phyloP scores from a whole-genome alignment of 768 basidiomycete species.

The Pleurotus djamor region DNA sequence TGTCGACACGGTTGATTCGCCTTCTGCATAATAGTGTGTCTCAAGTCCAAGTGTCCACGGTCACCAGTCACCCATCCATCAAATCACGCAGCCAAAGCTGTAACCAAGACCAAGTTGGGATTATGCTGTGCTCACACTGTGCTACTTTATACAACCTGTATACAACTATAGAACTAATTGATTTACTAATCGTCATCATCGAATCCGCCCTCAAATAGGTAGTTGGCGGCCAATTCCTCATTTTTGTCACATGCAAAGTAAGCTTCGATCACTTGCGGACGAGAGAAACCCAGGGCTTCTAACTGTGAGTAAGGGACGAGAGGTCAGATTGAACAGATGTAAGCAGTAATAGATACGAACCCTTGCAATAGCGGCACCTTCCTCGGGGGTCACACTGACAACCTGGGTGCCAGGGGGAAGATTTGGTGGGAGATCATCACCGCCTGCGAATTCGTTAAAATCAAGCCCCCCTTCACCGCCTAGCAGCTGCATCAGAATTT shows the following conservation, averaged over 20 bases:
- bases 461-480: slow-evolving; percentile 38
- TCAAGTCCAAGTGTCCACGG: not conserved
- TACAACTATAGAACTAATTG: not conserved
- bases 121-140: no score
- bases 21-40: not conserved
- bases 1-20: not conserved
- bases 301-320: slow-evolving; percentile 45
- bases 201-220: slow-evolving; percentile 75
- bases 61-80: no score
- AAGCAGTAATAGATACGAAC: slow-evolving; percentile 43
- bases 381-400: slow-evolving; percentile 82
- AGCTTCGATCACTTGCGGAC: slow-evolving; percentile 81
- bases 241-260: slow-evolving; percentile 96
- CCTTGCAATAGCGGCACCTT: slow-evolving; percentile 84
- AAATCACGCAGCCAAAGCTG: no score
- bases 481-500: slow-evolving; percentile 62
- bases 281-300: slow-evolving; percentile 83
- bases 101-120: no score
- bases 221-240: slow-evolving; percentile 95
- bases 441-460: slow-evolving; percentile 41
- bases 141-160: no score
- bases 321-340: not conserved
- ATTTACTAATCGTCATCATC: slow-evolving; percentile 31
- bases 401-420: slow-evolving; percentile 55
- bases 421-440: slow-evolving; percentile 8